phyloP scores from a whole-genome alignment of 164 flowering plant genomes.

The Paratinospora sagittata region DNA sequence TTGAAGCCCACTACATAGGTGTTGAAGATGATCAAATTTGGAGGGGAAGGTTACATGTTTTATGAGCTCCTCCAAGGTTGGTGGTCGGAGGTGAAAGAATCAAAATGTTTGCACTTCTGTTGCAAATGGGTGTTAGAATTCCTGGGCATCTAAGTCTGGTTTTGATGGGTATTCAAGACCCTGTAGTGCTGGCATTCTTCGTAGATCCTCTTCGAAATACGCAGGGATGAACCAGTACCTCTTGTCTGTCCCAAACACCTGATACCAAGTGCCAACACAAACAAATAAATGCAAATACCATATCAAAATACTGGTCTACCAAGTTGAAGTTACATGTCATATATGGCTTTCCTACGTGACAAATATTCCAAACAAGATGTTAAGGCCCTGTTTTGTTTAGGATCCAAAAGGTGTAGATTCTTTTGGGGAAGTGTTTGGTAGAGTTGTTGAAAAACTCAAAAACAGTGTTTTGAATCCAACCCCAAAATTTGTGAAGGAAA shows the following conservation, averaged over 20 bases:
- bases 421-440: too few relatives aligned
- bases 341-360: too few relatives aligned
- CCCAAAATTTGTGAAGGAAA: too few relatives aligned
- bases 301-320: background rate
- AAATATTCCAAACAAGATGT: too few relatives aligned
- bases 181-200: constrained; percentile 84
- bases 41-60: background rate
- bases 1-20: background rate
- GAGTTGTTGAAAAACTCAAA: too few relatives aligned
- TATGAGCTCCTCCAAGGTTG: constrained; percentile 1
- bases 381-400: too few relatives aligned
- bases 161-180: constrained; percentile 93
- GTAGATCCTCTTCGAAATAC: constrained; percentile 73
- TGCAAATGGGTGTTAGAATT: constrained; percentile 29
- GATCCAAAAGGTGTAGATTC: too few relatives aligned
- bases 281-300: background rate
- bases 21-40: background rate
- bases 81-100: constrained; percentile 2
- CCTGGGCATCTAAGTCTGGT: constrained; percentile 69
- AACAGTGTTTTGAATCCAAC: too few relatives aligned
- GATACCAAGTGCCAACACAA: constrained; percentile 2
- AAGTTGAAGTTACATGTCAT: too few relatives aligned
- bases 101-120: background rate
- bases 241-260: constrained; percentile 72
- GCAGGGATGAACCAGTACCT: constrained; percentile 71